Evolutionary conservation across 768 basidiomycete species (phyloP), one percentile per base, ranked within the genome.

Genomic region (Suillus subaureus): DNA sequence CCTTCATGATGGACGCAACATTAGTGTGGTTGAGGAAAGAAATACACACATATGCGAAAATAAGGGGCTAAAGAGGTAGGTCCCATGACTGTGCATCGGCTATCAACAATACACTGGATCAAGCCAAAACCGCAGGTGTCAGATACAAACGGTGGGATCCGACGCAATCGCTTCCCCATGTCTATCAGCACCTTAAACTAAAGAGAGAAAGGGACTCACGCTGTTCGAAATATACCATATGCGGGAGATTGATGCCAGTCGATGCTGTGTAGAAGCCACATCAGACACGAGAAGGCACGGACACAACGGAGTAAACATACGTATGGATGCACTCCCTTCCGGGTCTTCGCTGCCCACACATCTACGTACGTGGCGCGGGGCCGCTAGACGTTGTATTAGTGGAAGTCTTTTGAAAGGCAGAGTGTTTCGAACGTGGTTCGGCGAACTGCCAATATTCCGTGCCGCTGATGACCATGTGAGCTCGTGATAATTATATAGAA

Each of bases 381-480:
- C 58, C 67, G 70, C 73, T 77, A 57, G 13, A 28, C 33, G 62
- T n/a, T 37, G 33, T 15, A 21, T 51, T 61, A 61, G 61, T 60
- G 42, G 28, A 39, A 35, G 42, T 16, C 18, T 8, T 40, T 4
- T n/a, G 6, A 56, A 45, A 12, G 61, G 39, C 39, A 49, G 21
- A 21, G 57, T 63, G 28, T 54, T 49, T 35, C 73, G 16, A 66
- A 73, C 83, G 72, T 26, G 78, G 79, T 60, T 87, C 85, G 28
- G 69, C 51, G 68, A 79, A 82, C 56, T 86, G 78, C 86, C 85
- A 86, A 68, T 82, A 87, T 64, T 81, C 80, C 11, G 70, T 70
- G 26, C 71, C 78, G 33, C 80, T 80, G 43, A 21, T n/a, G 13
- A 42, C 15, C 49, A 47, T 52, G 26, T 40, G 56, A 49, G 57